Evolutionary conservation across 345 rosid species (phyloP).

Genomic region (Eucalyptus cloeziana): DNA sequence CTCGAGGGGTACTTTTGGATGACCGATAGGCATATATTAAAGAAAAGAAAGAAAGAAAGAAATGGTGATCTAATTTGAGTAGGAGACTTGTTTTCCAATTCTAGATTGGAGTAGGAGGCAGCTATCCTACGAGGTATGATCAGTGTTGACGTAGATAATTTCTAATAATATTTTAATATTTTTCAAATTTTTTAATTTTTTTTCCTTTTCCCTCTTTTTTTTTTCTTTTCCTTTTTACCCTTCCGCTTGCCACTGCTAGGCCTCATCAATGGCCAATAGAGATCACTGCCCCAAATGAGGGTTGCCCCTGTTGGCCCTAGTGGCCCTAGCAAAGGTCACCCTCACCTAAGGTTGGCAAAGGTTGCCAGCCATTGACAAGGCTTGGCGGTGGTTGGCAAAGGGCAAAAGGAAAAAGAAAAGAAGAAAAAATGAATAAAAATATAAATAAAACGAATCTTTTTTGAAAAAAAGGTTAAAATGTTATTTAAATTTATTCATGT

Average conservation of each 20-base stretch:
- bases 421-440: no score
- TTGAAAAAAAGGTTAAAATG: no score
- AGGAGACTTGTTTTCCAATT: background rate
- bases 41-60: background rate
- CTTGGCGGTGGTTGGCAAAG: background rate
- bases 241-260: fast-evolving
- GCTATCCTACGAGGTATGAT: background rate
- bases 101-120: background rate
- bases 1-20: background rate
- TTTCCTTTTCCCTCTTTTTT: fast-evolving
- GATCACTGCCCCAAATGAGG: no score
- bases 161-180: no score
- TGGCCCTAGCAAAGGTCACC: background rate
- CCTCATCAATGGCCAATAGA: background rate
- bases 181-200: no score
- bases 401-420: background rate
- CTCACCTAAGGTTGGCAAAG: fast-evolving
- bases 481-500: background rate
- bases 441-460: no score
- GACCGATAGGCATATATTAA: background rate
- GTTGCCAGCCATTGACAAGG: background rate
- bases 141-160: fast-evolving
- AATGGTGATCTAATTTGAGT: background rate
- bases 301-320: fast-evolving
- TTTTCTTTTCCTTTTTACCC: background rate